phyloP scores from a whole-genome alignment of 2,329 filamentous ascomycete species.

The Chaetomiaceae sp. region DNA sequence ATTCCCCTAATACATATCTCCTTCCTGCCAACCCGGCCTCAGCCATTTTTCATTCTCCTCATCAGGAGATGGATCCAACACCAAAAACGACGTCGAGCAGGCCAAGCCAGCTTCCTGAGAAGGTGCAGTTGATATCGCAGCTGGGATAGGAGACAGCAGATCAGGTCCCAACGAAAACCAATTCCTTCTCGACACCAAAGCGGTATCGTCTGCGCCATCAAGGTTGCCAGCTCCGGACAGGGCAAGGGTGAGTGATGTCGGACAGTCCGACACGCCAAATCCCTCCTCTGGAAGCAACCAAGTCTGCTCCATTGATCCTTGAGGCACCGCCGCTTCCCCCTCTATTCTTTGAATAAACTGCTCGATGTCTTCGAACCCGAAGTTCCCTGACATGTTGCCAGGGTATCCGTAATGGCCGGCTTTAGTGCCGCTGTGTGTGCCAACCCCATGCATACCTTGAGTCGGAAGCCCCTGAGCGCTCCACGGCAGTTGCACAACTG shows the following conservation, averaged over 20 bases:
- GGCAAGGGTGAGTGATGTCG: too few relatives aligned
- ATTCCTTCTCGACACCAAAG: not conserved
- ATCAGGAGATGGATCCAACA: not conserved
- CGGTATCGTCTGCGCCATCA: not conserved
- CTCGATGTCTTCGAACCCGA: constrained; percentile 4
- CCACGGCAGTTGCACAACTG: too few relatives aligned
- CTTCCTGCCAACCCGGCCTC: not conserved
- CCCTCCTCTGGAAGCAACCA: not conserved
- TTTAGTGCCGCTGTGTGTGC: too few relatives aligned
- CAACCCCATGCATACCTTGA: too few relatives aligned
- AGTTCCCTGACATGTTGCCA: not conserved
- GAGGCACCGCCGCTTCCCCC: constrained; percentile 21
- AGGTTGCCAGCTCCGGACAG: not conserved
- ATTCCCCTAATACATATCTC: not conserved
- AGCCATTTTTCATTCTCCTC: not conserved
- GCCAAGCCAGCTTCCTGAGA: too few relatives aligned
- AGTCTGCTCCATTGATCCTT: not conserved
- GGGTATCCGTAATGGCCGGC: too few relatives aligned
- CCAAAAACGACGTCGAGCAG: not conserved
- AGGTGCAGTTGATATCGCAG: not conserved
- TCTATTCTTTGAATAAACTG: constrained; percentile 29
- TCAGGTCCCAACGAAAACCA: not conserved
- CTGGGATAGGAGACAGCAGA: not conserved
- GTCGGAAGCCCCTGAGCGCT: too few relatives aligned
- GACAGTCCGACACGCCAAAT: too few relatives aligned